Base-by-base conservation (phyloP, 805 yeast species). In the Cyberlindnera japonica region DNA sequence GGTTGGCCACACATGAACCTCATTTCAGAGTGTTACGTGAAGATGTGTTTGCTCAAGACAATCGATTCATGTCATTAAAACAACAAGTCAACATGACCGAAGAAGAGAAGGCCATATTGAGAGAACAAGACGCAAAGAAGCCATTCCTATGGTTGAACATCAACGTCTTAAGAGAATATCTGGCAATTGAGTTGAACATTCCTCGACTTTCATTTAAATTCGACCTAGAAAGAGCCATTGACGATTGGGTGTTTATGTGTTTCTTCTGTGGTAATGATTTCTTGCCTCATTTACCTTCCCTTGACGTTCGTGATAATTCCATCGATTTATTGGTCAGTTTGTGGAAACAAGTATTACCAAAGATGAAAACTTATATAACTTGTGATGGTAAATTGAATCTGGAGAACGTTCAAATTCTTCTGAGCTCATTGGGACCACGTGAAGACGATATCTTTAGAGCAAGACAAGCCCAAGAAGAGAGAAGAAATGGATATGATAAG, bases 181-280 rank as follows among this genome's bases (percentile, higher is more conserved):
- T 93, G 41, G 85, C 81, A 40, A 77, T 84, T 12, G 99, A 93
- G 63, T 71, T 93, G 35, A 71, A 69, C 41, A 77, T 84, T 21
- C 86, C 89, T 4, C 72, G 81, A 28, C 57, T 83, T 15, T 75
- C 87, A 2, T 82, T 85, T 55, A 74, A 78, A 16, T 89, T 83
- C 64, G 97, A 93, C 59, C 62, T 90, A 39, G 99, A 93, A 65
- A 72, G 99, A 44, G 97, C 98, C 2, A 82, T 93, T 46, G 99
- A 93, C 59, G 99, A 93, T 64, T 93, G 99, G 99, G 88, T 93
- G 13, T 93, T 93, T 52, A 83, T 93, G 90, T 91, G 98, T 74
- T 93, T 93, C 69, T 93, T 93, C 59, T 95, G 91, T 49, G 99
- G 99, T 63, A 93, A 93, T 59, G 99, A 93, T 77, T 93, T 93